Base-by-base conservation (phyloP, 1,139 yeast genomes). In the Komagataea norvegica region DNA sequence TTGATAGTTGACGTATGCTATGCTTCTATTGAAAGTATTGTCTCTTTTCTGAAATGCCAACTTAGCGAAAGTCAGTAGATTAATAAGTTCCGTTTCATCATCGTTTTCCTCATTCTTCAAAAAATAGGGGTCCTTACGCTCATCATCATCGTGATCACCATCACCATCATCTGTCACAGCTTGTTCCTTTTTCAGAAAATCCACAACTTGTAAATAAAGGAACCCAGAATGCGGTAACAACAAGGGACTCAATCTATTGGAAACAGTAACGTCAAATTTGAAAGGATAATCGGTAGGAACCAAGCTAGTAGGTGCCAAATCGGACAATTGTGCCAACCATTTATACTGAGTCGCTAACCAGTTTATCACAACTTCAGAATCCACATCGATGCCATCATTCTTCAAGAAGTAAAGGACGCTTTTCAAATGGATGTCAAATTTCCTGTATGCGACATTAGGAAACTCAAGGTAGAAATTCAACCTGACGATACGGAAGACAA, bases 401-500 rank as follows among this genome's bases (percentile, higher is more conserved):
- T 59, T 54, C 10, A 62, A 40, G 15, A 67, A 48, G n/a, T 59
- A 54, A 3, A 61, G 42, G 1, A 70, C 62, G 40, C 72, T 72
- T 18, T 67, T 66, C 2, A 82, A 55, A 59, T 86, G 95, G 8
- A 74, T 64, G 30, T 69, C 68, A 52, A 84, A 87, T 54, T 79
- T 82, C 40, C 71, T 68, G 47, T 77, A 72, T 0, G 88, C 86
- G 27, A 66, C 50, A 28, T 78, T 66, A 1, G 83, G 71, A 46
- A 74, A 76, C 30, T 74, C 82, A 19, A 75, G 46, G n/a, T 83
- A 75, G 26, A 84, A 64, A 48, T 78, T 74, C 1, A 79, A 67
- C 44, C 84, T 68, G 4, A 76, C 74, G 11, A 83, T 76, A 48
- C 80, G 84, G 40, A 80, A 67, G 0, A 83, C 81, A 8, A 75